Evolutionary conservation across 225 moss, liverwort and hornwort genomes (phyloP).

Genomic region (Thuidium tamariscinum): DNA sequence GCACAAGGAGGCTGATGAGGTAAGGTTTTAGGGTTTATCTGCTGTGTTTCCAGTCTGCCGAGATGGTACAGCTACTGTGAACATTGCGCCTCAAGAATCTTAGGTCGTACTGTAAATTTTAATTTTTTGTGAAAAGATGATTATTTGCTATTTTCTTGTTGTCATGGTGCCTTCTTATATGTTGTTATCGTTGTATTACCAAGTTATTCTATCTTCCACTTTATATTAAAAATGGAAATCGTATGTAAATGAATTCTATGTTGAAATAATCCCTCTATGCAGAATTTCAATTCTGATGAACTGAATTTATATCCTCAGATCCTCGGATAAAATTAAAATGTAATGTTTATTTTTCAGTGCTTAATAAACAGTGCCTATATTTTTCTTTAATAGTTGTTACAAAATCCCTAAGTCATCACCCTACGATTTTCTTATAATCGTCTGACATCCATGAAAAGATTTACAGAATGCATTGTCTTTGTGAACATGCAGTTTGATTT

Average conservation of each 20-base stretch:
- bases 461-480: neutral
- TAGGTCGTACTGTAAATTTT: neutral
- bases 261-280: neutral
- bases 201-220: neutral
- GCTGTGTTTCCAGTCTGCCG: neutral
- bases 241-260: neutral
- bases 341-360: neutral
- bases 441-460: neutral
- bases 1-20: constrained; percentile 69
- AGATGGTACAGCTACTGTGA: neutral
- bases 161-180: neutral
- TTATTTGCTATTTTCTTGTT: neutral
- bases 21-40: neutral
- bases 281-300: neutral
- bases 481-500: constrained; percentile 63
- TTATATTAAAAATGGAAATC: neutral
- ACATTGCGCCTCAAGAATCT: neutral
- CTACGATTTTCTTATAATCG: neutral
- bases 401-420: neutral
- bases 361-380: neutral
- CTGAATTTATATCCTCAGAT: neutral
- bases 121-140: neutral
- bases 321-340: neutral
- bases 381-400: too few relatives aligned
- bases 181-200: neutral